Evolutionary conservation across 2,329 filamentous ascomycete species (phyloP), one percentile per base, ranked within the genome.

Genomic region (Harringtonia aguacate): DNA sequence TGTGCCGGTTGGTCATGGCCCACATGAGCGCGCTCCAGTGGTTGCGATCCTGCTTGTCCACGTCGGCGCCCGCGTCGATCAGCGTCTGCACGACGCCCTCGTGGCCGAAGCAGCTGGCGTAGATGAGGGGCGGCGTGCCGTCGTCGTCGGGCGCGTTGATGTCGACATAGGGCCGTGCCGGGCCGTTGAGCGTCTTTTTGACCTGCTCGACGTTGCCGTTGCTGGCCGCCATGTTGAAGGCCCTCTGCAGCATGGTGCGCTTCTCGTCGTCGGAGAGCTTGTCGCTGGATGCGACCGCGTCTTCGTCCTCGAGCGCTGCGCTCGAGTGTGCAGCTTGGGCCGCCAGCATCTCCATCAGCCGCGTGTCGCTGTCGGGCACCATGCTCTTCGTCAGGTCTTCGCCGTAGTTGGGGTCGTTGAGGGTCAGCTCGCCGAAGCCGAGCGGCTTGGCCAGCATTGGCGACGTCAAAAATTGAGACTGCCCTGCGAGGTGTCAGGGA

Each of bases 11-110:
- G 45, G 92, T 98, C 86, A 97, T 97, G 40, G 92, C 90, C 92
- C 92, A 98, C 89, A 98, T 98, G 48, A 98, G 72, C 14, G 92
- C 86, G 56, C 86, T 97, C 92, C 92, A 98, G 58, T 94, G 84
- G 59, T 97, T 97, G 50, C 83, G 85, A 60, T 98, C 92, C 63
- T 97, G 90, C 55, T 83, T 83, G 65, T 98, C 88, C 42, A 97
- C 88, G 55, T 87, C 77, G 33, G 84, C 90, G 21, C 90, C 89
- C 10, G 87, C 86, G 47, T 87, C 77, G 42, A 98, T 77, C 41
- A 98, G 74, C 31, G 83, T 79, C 47, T 83, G 75, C 21, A 97
- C 92, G 4, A 95, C 89, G 38, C 82, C 76, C 62, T 94, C 86
- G 60, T 98, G 92, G 33, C 92, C 86, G 70, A 98, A 98, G 59